A percentile compares a stretch with the other conserved stretches of the same genome.
These are phyloP conservation scores for Microbotryum intermedium DNA, from an alignment of 1,284 basidiomycete species.

Conservation along the genomic window DNA sequence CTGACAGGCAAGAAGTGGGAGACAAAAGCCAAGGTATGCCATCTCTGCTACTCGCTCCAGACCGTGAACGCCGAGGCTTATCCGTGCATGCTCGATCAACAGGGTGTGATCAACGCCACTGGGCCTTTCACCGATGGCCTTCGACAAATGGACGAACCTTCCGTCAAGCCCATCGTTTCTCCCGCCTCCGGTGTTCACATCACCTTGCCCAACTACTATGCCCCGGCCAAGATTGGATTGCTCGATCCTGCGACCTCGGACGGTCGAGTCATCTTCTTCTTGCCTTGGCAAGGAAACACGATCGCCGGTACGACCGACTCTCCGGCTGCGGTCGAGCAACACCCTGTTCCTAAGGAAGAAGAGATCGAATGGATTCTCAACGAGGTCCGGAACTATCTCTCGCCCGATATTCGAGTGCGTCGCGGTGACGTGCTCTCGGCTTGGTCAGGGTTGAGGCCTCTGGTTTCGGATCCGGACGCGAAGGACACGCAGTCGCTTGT, in stretches of 20 bases:
- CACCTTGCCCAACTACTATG: conserved; percentile 94
- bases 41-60: neutral
- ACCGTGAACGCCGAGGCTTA: neutral
- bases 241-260: conserved; percentile 93
- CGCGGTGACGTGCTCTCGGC: conserved; percentile 95
- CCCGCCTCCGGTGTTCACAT: conserved; percentile 91
- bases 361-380: conserved; percentile 96
- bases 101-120: conserved; percentile 92
- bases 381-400: conserved; percentile 79
- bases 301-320: conserved; percentile 96
- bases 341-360: conserved; percentile 80
- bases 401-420: conserved; percentile 84
- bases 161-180: conserved; percentile 77
- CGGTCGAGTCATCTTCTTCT: conserved; percentile 96
- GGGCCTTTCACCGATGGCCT: conserved; percentile 88
- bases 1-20: conserved; percentile 76
- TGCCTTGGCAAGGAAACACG: conserved; percentile 96
- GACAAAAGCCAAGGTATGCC: conserved; percentile 65
- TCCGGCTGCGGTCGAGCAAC: conserved; percentile 63
- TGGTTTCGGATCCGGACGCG: conserved; percentile 75
- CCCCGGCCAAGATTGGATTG: conserved; percentile 88
- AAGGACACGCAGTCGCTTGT: conserved; percentile 81
- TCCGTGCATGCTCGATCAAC: neutral
- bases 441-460: conserved; percentile 84
- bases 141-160: conserved; percentile 74